Percentiles rank a stretch among this genome's conserved stretches.
phyloP scores from a whole-genome alignment of 768 basidiomycete genomes.

The Dioszegia hungarica region DNA sequence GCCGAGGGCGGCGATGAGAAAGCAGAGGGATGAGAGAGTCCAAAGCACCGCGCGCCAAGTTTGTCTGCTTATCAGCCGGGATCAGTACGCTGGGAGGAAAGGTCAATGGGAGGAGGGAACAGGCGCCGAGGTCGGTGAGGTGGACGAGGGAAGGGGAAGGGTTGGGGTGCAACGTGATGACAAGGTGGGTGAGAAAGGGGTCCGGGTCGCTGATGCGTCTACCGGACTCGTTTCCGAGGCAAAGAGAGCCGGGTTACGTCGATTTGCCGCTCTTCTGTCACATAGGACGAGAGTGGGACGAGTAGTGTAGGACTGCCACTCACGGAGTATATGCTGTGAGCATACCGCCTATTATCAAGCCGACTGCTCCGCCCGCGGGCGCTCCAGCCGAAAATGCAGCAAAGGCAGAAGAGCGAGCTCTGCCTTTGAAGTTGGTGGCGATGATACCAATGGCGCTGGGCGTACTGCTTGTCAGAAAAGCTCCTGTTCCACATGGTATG shows the following conservation, averaged over 20 bases:
- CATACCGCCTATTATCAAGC: conserved; percentile 66
- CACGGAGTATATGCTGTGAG: conserved; percentile 55
- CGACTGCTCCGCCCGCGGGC: conserved; percentile 71
- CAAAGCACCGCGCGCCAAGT: conserved; percentile 67
- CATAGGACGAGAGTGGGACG: too few relatives aligned
- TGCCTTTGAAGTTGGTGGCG: conserved; percentile 70
- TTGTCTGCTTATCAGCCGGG: conserved; percentile 2
- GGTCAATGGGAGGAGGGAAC: too few relatives aligned
- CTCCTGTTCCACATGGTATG: too few relatives aligned
- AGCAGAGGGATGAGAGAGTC: conserved; percentile 59
- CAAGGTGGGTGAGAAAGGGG: too few relatives aligned
- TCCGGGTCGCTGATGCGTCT: too few relatives aligned
- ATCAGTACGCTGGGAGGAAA: too few relatives aligned
- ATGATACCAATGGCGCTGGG: conserved; percentile 63
- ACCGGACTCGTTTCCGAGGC: too few relatives aligned
- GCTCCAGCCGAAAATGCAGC: conserved; percentile 79
- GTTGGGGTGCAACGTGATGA: too few relatives aligned
- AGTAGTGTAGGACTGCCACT: neutral
- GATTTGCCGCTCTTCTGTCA: too few relatives aligned
- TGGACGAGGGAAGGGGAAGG: too few relatives aligned
- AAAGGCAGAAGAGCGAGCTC: conserved; percentile 69
- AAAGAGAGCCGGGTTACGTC: too few relatives aligned
- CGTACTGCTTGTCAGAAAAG: conserved; percentile 16
- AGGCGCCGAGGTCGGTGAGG: too few relatives aligned
- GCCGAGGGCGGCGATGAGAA: conserved; percentile 56